Evolutionary conservation across 164 flowering plant species (phyloP), one percentile per base, ranked within the genome.

Genomic region (Aristolochia contorta): DNA sequence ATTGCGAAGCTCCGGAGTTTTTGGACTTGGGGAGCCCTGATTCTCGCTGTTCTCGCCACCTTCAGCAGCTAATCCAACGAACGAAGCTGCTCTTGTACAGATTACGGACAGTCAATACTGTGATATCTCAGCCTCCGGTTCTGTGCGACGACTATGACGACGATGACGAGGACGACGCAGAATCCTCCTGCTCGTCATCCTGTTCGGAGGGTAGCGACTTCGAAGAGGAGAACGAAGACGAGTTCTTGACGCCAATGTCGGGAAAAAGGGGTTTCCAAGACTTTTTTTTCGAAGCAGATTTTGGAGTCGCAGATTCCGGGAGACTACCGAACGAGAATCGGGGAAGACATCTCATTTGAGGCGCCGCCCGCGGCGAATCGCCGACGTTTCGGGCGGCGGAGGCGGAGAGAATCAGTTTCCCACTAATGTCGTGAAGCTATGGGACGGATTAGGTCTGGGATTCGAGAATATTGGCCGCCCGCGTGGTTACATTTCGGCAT

Each of bases 391-490:
- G 43, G 43, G 0, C 58, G 84, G 3, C 47, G 76, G 16, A 52
- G 71, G 16, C 55, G n/a, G 64, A 22, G 71, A 71, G 1, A 71
- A 68, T 15, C 32, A 55, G 13, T 75, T 80, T 49, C 75, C 85
- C 6, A 77, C 78, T 43, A 79, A 73, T 60, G 89, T 87, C 16
- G 97, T 90, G 16, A 90, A 84, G 72, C 72, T 87, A 0, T 90
- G 95, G 96, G 89, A 88, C 22, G 80, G 78, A 30, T 51, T 80
- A 3, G 81, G 78, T 2, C 60, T 80, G 3, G 82, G 79, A 0
- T 30, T 75, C 12, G 77, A 78, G 14, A 18, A 45, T n/a, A n/a
- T n/a, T n/a, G n/a, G n/a, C n/a, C 45, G 47, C 71, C 0, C 53
- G 57, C 8, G 73, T 6, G 73, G 69, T 43, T 56, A 60, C 0